Evolutionary conservation across 140 eudicot genomes (phyloP).

Genomic region (Ambrosia hybrid): DNA sequence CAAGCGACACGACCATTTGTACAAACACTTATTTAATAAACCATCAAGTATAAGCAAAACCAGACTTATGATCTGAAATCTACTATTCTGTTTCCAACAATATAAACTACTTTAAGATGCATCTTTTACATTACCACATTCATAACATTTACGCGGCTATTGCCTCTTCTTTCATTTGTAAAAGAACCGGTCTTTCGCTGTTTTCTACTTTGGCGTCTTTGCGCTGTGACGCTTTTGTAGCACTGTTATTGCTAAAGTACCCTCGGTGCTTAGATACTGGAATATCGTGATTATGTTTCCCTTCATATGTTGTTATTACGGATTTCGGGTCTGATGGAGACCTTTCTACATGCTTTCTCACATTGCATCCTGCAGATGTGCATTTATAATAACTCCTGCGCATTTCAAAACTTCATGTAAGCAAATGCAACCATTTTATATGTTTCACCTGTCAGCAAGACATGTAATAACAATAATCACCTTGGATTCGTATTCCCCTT

Average conservation of each 20-base stretch:
- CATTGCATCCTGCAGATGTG: slow-evolving; percentile 77
- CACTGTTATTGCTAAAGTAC: slow-evolving; percentile 25
- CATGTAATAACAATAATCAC: slow-evolving; percentile 21
- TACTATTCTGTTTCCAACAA: slow-evolving; percentile 20
- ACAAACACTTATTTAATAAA: neutral
- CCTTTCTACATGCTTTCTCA: slow-evolving; percentile 91
- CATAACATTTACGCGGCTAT: slow-evolving; percentile 43
- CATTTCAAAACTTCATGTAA: slow-evolving; percentile 10
- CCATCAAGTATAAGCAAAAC: neutral
- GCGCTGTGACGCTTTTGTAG: slow-evolving; percentile 33
- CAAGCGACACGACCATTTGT: slow-evolving; percentile 27
- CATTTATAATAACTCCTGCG: slow-evolving; percentile 94
- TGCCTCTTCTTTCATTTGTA: slow-evolving; percentile 74
- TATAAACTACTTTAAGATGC: slow-evolving; percentile 12
- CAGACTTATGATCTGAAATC: slow-evolving; percentile 12
- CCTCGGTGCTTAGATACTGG: slow-evolving; percentile 55
- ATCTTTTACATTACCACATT: slow-evolving; percentile 9
- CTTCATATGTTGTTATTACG: slow-evolving; percentile 94
- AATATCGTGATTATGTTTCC: slow-evolving; percentile 86
- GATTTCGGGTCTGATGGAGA: slow-evolving; percentile 75
- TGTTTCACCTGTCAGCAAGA: neutral
- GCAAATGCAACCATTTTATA: neutral
- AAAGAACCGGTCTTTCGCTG: slow-evolving; percentile 51
- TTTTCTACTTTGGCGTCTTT: slow-evolving; percentile 50
- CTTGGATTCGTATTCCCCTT: slow-evolving; percentile 96